These are phyloP conservation scores for Penicillium digitatum DNA, from an alignment of 2,329 filamentous ascomycete species.

Conservation along the genomic window DNA sequence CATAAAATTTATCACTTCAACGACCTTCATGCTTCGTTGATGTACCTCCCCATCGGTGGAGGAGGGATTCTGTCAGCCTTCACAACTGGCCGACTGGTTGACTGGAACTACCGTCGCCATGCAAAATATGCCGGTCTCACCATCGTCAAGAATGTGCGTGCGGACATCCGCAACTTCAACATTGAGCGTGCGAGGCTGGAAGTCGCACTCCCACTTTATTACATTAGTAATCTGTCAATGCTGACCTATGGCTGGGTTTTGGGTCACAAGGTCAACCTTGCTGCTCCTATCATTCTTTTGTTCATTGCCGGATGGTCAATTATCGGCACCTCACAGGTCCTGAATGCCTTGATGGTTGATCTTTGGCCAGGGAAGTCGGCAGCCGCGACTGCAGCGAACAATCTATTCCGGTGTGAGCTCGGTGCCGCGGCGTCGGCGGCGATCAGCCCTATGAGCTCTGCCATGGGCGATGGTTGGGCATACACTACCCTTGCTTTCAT, in stretches of 20 bases:
- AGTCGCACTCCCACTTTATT: slow-evolving; percentile 34
- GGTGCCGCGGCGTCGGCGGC: slow-evolving; percentile 40
- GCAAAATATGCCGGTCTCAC: slow-evolving; percentile 59
- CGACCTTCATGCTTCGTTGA: slow-evolving; percentile 46
- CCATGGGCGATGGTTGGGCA: slow-evolving; percentile 42
- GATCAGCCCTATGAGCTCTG: slow-evolving; percentile 38
- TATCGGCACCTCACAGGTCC: slow-evolving; percentile 36
- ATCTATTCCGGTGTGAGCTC: slow-evolving; percentile 40
- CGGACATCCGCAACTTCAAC: slow-evolving; percentile 43
- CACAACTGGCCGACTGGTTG: slow-evolving; percentile 55
- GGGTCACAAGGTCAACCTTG: slow-evolving; percentile 28
- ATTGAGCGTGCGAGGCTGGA: slow-evolving; percentile 43
- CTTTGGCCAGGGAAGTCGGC: slow-evolving; percentile 37
- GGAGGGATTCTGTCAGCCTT: slow-evolving; percentile 22
- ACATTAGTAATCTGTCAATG: slow-evolving; percentile 23
- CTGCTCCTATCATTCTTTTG: slow-evolving; percentile 33
- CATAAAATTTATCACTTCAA: slow-evolving; percentile 46
- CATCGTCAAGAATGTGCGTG: slow-evolving; percentile 50
- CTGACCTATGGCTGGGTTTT: slow-evolving; percentile 39
- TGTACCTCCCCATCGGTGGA: slow-evolving; percentile 31
- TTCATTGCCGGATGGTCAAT: slow-evolving; percentile 36
- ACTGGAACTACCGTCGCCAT: slow-evolving; percentile 69
- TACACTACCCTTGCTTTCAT: slow-evolving; percentile 40
- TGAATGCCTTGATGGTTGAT: slow-evolving; percentile 47
- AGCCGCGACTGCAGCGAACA: slow-evolving; percentile 41